phyloP scores from a whole-genome alignment of 2,329 filamentous ascomycete genomes.

The Penicillium frequentans region DNA sequence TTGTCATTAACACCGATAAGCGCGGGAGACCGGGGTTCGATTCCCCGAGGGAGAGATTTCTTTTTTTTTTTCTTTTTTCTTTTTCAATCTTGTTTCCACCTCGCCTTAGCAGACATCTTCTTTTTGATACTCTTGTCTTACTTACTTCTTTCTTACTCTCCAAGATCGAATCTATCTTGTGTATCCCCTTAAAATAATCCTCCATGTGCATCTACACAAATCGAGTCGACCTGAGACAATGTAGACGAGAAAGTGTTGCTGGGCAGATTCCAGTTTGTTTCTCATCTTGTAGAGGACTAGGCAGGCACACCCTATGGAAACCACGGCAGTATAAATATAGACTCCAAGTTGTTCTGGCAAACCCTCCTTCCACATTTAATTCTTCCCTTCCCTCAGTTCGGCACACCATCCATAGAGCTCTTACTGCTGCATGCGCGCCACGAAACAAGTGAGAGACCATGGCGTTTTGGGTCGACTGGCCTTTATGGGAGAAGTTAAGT shows the following conservation, averaged over 20 bases:
- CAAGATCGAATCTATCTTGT: too few relatives aligned
- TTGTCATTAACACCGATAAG: conserved; percentile 35
- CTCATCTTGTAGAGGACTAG: neutral
- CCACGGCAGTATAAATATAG: neutral
- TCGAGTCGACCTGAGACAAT: neutral
- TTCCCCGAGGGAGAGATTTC: conserved; percentile 38
- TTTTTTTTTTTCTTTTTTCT: neutral
- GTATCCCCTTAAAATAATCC: too few relatives aligned
- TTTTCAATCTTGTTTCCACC: neutral
- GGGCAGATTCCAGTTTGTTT: neutral
- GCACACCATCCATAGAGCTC: neutral
- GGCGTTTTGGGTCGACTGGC: conserved; percentile 68
- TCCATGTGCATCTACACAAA: neutral
- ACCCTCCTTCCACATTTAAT: neutral
- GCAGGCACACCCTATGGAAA: neutral
- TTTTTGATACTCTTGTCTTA: too few relatives aligned
- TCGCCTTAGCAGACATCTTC: too few relatives aligned
- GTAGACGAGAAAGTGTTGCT: neutral
- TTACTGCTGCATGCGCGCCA: neutral
- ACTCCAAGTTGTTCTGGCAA: neutral
- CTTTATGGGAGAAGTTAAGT: conserved; percentile 84
- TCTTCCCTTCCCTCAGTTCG: neutral
- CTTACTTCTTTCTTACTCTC: too few relatives aligned
- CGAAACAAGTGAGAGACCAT: conserved; percentile 22
- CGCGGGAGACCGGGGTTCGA: conserved; percentile 42